phyloP scores from a whole-genome alignment of 495 filamentous ascomycete genomes.

The Hypoxylon cercidicola region DNA sequence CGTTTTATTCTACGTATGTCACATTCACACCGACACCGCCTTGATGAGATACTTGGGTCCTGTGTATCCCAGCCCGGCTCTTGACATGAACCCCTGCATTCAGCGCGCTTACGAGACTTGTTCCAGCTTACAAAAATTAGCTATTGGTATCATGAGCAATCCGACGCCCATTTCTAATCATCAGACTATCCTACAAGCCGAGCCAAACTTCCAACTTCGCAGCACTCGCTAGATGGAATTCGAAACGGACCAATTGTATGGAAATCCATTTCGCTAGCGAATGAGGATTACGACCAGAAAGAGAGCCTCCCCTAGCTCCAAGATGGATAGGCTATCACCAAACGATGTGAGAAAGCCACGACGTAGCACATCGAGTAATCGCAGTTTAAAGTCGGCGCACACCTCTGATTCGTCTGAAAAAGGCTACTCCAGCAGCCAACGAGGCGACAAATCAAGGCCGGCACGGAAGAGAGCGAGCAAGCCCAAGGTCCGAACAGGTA shows the following conservation, averaged over 20 bases:
- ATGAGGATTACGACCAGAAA: background rate
- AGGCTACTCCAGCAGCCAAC: conserved; percentile 18
- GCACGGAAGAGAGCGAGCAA: conserved; percentile 43
- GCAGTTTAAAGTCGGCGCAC: conserved; percentile 17
- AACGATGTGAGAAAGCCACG: conserved; percentile 31
- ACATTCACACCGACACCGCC: no score
- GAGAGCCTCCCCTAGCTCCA: conserved; percentile 8
- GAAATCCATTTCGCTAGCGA: background rate
- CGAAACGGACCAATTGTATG: conserved; percentile 19
- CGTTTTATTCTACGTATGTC: no score
- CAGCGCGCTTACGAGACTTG: conserved; percentile 23
- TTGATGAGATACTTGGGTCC: conserved; percentile 14
- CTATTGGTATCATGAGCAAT: conserved; percentile 19
- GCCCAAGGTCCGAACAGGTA: conserved; percentile 45
- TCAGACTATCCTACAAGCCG: conserved; percentile 13
- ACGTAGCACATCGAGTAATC: conserved; percentile 30
- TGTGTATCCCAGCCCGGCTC: background rate
- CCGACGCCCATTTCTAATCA: conserved; percentile 17
- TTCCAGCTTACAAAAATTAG: conserved; percentile 9
- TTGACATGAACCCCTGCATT: conserved; percentile 29
- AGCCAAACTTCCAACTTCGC: conserved; percentile 1
- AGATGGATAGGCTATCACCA: conserved; percentile 1
- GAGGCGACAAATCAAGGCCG: conserved; percentile 20
- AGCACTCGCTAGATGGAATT: conserved; percentile 6
- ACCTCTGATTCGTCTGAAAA: conserved; percentile 37